phyloP scores from a whole-genome alignment of 1,284 basidiomycete species.

The Irpex sp. region DNA sequence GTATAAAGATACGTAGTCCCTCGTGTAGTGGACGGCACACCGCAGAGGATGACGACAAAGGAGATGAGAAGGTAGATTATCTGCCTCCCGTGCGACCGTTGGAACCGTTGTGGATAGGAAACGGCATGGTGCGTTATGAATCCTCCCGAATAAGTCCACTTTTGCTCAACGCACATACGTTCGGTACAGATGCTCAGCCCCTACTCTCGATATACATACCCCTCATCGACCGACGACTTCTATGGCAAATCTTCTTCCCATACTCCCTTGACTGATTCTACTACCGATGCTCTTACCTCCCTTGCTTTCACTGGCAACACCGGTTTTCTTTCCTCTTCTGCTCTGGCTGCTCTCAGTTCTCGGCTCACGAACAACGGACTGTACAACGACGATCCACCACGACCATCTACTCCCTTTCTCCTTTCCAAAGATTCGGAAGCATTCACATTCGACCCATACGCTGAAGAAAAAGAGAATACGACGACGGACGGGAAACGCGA shows the following conservation, averaged over 20 bases:
- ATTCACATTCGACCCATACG: constrained; percentile 20
- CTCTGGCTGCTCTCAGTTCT: constrained; percentile 24
- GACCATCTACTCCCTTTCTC: neutral
- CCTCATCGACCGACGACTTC: neutral
- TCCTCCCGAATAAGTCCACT: neutral
- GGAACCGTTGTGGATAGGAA: neutral
- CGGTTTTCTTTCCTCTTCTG: constrained; percentile 21
- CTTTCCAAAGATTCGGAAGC: constrained; percentile 6
- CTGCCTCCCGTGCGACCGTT: neutral
- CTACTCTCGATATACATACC: neutral
- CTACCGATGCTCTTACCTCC: constrained; percentile 22
- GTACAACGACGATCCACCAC: neutral
- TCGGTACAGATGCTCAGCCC: neutral
- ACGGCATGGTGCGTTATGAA: neutral
- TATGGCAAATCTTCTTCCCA: neutral
- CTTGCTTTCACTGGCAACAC: constrained; percentile 25
- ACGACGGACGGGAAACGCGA: neutral
- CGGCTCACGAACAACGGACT: constrained; percentile 19
- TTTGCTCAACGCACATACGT: neutral
- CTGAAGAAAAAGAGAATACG: constrained; percentile 8
- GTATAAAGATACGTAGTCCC: neutral
- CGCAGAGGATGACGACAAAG: neutral
- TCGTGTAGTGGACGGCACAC: neutral
- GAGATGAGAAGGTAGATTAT: neutral
- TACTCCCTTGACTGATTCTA: neutral